phyloP scores from a whole-genome alignment of 1,284 basidiomycete genomes.

The Papiliotrema nemorosa region DNA sequence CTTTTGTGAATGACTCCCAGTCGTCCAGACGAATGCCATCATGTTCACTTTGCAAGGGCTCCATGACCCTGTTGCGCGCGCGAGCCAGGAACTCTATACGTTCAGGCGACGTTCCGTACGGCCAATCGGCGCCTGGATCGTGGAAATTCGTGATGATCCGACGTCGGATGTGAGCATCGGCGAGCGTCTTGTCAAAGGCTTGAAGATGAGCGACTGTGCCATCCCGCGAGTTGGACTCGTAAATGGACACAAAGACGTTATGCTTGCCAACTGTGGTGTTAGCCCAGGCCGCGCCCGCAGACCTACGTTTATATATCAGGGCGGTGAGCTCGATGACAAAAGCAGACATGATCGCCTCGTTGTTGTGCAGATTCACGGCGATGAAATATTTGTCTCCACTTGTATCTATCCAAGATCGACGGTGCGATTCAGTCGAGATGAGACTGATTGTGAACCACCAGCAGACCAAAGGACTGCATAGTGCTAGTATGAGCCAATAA shows the following conservation, averaged over 20 bases:
- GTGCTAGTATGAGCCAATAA: no score
- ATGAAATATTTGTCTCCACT: constrained; percentile 22
- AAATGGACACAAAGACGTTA: constrained; percentile 58
- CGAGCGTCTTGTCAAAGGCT: constrained; percentile 46
- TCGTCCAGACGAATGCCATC: constrained; percentile 33
- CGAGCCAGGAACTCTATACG: constrained; percentile 54
- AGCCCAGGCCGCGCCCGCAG: neutral
- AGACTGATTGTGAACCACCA: neutral
- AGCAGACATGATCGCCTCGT: constrained; percentile 20
- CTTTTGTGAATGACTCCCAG: constrained; percentile 50
- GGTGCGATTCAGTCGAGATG: constrained; percentile 7
- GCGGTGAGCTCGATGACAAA: constrained; percentile 21
- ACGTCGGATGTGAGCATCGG: constrained; percentile 37
- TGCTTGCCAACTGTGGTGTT: constrained; percentile 51
- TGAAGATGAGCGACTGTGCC: constrained; percentile 50
- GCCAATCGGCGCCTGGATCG: constrained; percentile 33
- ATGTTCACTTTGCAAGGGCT: constrained; percentile 42
- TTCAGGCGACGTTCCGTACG: constrained; percentile 46
- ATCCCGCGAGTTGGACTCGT: constrained; percentile 57
- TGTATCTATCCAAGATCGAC: no score
- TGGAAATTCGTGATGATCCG: constrained; percentile 47
- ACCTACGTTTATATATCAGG: constrained; percentile 26
- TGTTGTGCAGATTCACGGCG: constrained; percentile 37
- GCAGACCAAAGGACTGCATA: no score
- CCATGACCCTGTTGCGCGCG: constrained; percentile 54